Evolutionary conservation across 2,329 filamentous ascomycete genomes (phyloP).

Genomic region (Penicillium sp.): DNA sequence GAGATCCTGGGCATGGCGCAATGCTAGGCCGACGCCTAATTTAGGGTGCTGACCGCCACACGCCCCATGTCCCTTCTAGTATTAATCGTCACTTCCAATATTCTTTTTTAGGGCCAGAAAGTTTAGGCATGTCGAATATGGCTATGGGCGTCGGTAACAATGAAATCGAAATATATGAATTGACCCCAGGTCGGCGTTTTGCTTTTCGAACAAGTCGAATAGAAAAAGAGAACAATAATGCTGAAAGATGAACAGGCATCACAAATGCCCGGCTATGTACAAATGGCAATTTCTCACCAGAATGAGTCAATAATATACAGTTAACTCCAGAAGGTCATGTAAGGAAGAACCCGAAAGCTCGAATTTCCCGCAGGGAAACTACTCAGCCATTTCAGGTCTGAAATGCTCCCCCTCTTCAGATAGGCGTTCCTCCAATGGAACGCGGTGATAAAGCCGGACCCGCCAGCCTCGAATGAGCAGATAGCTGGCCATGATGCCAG

Average conservation of each 20-base stretch:
- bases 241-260: neutral
- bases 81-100: no score
- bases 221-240: neutral
- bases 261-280: slow-evolving; percentile 5
- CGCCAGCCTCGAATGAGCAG: slow-evolving; percentile 26
- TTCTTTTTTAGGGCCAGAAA: no score
- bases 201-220: neutral
- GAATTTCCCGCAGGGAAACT: neutral
- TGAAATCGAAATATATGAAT: no score
- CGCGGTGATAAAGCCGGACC: slow-evolving; percentile 23
- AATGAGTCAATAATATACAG: slow-evolving; percentile 4
- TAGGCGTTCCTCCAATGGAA: slow-evolving; percentile 10
- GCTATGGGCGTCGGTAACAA: no score
- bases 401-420: slow-evolving; percentile 15
- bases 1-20: no score
- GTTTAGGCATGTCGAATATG: no score
- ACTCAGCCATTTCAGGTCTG: slow-evolving; percentile 13
- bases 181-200: no score
- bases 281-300: neutral
- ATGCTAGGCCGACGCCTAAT: no score
- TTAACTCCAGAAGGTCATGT: slow-evolving; percentile 9
- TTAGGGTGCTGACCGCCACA: no score
- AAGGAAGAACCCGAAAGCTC: neutral
- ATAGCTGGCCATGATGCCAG: slow-evolving; percentile 15
- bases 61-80: no score